Evolutionary conservation across 345 rosid species (phyloP).

Genomic region (Kernera saxatilis): DNA sequence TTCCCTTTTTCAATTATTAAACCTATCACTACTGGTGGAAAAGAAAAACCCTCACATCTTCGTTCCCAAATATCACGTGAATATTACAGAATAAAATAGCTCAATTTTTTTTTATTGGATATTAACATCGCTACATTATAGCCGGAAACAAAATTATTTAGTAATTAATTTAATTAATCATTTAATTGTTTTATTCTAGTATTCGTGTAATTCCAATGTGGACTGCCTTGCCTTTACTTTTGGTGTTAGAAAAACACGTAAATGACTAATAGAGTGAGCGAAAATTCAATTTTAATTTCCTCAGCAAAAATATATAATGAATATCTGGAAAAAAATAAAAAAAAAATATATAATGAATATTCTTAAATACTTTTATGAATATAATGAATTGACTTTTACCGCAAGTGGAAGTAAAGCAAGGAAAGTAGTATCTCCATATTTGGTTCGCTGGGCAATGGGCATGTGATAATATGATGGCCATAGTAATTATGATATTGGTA

Average conservation of each 20-base stretch:
- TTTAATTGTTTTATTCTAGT: too few species aligned
- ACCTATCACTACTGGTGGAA: constrained; percentile 11
- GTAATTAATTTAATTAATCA: too few species aligned
- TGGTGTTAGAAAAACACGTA: background rate
- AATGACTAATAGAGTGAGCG: background rate
- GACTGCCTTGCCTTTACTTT: background rate
- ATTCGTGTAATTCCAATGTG: too few species aligned
- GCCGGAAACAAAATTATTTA: too few species aligned
- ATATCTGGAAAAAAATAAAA: too few species aligned
- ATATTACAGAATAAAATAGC: too few species aligned
- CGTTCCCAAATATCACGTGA: background rate
- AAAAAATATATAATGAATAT: background rate
- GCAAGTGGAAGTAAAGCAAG: constrained; percentile 16
- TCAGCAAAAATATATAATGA: background rate
- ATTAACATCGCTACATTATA: too few species aligned
- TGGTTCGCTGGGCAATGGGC: constrained; percentile 12
- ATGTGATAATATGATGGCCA: background rate
- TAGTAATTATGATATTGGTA: background rate
- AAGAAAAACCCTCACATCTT: background rate
- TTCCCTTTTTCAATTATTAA: constrained; percentile 25
- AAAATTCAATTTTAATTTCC: background rate
- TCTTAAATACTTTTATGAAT: background rate
- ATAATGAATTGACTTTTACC: constrained; percentile 15
- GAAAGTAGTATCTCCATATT: constrained; percentile 13
- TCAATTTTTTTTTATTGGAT: too few species aligned